Evolutionary conservation across 2,329 filamentous ascomycete species (phyloP).

Genomic region (Cladosporium colombiae): DNA sequence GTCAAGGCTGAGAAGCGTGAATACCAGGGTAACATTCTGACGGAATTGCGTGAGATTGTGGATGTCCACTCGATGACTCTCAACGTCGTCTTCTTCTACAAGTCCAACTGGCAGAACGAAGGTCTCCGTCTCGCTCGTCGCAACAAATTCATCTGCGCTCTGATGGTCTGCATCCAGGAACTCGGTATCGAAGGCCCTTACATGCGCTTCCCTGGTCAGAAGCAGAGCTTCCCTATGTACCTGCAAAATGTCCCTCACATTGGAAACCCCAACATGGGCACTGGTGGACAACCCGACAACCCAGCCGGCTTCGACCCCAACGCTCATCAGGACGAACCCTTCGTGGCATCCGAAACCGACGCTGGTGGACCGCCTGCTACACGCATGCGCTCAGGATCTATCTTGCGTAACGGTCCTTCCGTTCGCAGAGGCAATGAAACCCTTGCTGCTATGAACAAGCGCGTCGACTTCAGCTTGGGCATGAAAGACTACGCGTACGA

Average conservation of each 20-base stretch:
- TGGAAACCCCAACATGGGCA: constrained; percentile 44
- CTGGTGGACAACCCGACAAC: constrained; percentile 48
- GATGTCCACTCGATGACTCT: constrained; percentile 84
- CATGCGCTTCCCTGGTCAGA: constrained; percentile 69
- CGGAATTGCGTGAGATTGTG: constrained; percentile 75
- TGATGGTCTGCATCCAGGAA: constrained; percentile 83
- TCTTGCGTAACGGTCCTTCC: constrained; percentile 53
- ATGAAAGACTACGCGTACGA: constrained; percentile 60
- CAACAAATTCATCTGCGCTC: constrained; percentile 90
- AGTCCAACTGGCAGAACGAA: constrained; percentile 95
- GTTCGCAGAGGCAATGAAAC: constrained; percentile 53
- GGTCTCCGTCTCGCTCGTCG: constrained; percentile 83
- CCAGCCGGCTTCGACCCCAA: constrained; percentile 42
- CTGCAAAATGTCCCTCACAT: constrained; percentile 54
- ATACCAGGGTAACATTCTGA: constrained; percentile 82
- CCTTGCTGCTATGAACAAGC: constrained; percentile 58
- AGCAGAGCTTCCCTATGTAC: constrained; percentile 67
- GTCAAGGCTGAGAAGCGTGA: constrained; percentile 84
- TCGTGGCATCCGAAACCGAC: constrained; percentile 40
- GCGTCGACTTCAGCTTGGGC: constrained; percentile 71
- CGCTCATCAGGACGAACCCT: constrained; percentile 44
- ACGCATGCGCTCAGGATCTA: constrained; percentile 48
- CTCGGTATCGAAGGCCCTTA: constrained; percentile 83
- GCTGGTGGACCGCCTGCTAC: constrained; percentile 22
- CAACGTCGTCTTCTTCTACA: constrained; percentile 97